phyloP scores from a whole-genome alignment of 2,329 filamentous ascomycete species.

The Phyllosticta citrichinensis region DNA sequence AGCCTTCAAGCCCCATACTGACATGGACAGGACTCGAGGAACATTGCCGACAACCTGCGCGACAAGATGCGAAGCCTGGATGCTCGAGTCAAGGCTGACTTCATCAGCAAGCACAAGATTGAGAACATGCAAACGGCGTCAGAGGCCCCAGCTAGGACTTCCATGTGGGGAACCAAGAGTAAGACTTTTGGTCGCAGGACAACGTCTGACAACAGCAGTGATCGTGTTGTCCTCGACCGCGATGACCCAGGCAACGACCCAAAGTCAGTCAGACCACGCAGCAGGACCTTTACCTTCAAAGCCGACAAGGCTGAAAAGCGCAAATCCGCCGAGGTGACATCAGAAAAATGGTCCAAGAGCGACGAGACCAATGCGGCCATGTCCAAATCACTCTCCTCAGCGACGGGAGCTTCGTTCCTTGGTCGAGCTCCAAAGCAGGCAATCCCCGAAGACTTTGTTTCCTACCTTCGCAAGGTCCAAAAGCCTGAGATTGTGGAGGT shows the following conservation, averaged over 20 bases:
- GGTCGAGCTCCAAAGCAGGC: conserved; percentile 65
- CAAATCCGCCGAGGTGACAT: conserved; percentile 47
- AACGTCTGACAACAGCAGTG: conserved; percentile 22
- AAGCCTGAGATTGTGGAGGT: conserved; percentile 81
- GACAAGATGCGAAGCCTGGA: conserved; percentile 90
- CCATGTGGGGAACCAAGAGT: conserved; percentile 16
- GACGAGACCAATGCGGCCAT: conserved; percentile 52
- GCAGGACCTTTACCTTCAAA: conserved; percentile 70
- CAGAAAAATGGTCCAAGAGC: conserved; percentile 5
- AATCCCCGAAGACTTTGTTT: conserved; percentile 73
- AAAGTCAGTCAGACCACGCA: conserved; percentile 47
- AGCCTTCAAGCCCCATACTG: conserved; percentile 42
- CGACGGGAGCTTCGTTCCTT: conserved; percentile 48
- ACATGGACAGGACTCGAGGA: conserved; percentile 67
- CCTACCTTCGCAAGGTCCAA: conserved; percentile 69
- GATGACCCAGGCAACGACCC: conserved; percentile 15
- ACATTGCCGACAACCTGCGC: conserved; percentile 87
- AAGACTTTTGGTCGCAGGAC: conserved; percentile 30
- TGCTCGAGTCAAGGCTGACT: conserved; percentile 86
- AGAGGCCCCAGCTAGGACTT: conserved; percentile 37
- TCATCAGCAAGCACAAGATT: conserved; percentile 80
- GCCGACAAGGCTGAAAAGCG: conserved; percentile 65
- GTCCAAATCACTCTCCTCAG: conserved; percentile 44
- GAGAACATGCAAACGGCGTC: conserved; percentile 40
- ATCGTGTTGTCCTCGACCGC: conserved; percentile 26